A percentile compares a stretch with the other conserved stretches of the same genome.
Evolutionary conservation across 345 rosid species (phyloP).

Genomic region (Erysimum cheiranthoides): DNA sequence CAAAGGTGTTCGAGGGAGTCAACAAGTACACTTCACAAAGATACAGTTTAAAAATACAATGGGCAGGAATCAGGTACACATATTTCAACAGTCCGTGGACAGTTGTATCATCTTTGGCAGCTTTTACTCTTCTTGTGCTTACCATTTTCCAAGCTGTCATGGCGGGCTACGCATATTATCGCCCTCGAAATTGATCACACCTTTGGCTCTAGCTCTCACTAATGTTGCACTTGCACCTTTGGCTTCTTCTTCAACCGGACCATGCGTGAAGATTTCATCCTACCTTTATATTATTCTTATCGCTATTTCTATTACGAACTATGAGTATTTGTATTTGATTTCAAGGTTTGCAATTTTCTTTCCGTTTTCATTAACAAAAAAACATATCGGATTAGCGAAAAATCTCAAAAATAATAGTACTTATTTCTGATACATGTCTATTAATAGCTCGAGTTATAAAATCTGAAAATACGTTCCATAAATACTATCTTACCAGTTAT

Average conservation of each 20-base stretch:
- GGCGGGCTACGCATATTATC: constrained; percentile 17
- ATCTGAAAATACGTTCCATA: no score
- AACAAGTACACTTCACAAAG: constrained; percentile 52
- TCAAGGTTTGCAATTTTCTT: not conserved
- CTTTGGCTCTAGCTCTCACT: not conserved
- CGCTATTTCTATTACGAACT: not conserved
- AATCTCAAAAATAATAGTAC: not conserved
- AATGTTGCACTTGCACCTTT: not conserved
- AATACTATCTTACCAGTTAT: no score
- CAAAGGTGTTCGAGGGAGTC: constrained; percentile 53
- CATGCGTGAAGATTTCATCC: not conserved
- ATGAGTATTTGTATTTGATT: not conserved
- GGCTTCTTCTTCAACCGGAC: not conserved
- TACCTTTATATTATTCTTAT: not conserved
- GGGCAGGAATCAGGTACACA: constrained; percentile 32
- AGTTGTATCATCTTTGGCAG: constrained; percentile 20
- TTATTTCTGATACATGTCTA: not conserved
- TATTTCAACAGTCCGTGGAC: constrained; percentile 29
- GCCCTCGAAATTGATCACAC: not conserved
- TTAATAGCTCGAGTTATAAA: no score
- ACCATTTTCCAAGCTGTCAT: constrained; percentile 33
- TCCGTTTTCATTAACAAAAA: not conserved
- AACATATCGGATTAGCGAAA: not conserved
- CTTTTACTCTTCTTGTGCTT: constrained; percentile 16
- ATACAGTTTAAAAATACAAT: constrained; percentile 11